phyloP scores from a whole-genome alignment of 306 rosid species.

The Herpetospermum pedunculosum region DNA sequence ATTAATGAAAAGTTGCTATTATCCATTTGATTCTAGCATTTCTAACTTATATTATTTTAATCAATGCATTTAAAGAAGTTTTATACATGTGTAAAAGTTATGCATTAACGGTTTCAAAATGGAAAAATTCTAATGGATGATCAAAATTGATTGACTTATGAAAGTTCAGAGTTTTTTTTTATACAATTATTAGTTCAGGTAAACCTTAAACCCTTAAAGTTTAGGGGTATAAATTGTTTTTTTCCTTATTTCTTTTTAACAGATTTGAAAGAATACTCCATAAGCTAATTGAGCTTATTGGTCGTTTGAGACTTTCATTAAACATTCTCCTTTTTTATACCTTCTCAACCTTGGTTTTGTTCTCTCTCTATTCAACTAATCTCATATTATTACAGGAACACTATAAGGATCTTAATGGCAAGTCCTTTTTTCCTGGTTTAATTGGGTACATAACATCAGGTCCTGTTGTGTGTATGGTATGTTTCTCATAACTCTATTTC shows the following conservation, averaged over 20 bases:
- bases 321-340: not conserved
- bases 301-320: not conserved
- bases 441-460: slow-evolving; percentile 90
- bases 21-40: too few species aligned
- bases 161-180: too few species aligned
- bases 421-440: slow-evolving; percentile 72
- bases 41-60: too few species aligned
- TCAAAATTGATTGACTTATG: too few species aligned
- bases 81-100: too few species aligned
- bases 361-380: not conserved
- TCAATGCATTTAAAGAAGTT: too few species aligned
- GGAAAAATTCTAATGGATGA: too few species aligned
- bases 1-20: too few species aligned
- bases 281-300: not conserved
- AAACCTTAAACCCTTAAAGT: too few species aligned
- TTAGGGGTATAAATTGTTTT: too few species aligned
- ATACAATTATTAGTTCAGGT: too few species aligned
- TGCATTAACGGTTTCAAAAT: too few species aligned
- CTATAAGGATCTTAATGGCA: slow-evolving; percentile 76
- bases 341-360: not conserved
- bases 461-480: slow-evolving; percentile 95
- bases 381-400: slow-evolving; percentile 60
- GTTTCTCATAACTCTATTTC: slow-evolving; percentile 6
- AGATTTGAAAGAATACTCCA: not conserved
- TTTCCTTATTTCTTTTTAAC: not conserved